phyloP scores from a whole-genome alignment of 805 yeast species.

The Wickerhamiella spandovensis region DNA sequence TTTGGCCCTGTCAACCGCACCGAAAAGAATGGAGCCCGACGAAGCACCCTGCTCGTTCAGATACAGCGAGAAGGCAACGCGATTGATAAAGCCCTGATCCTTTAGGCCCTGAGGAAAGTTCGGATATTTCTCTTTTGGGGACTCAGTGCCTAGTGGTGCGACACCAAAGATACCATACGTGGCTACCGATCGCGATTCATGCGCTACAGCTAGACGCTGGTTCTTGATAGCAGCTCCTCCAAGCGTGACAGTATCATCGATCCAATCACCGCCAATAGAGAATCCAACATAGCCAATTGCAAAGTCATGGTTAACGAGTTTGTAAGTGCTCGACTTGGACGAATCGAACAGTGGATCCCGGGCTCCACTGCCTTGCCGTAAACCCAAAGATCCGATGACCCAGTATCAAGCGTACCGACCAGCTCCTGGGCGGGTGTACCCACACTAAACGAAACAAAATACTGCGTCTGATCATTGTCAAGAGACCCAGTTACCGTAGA shows the following conservation, averaged over 20 bases:
- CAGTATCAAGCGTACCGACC: too few relatives aligned
- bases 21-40: constrained; percentile 31
- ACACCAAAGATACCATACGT: background rate
- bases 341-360: too few relatives aligned
- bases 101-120: constrained; percentile 25
- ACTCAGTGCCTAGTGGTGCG: background rate
- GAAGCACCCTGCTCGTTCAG: constrained; percentile 24
- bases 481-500: too few relatives aligned
- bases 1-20: constrained; percentile 35
- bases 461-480: too few relatives aligned
- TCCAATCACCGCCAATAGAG: constrained; percentile 37
- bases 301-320: too few relatives aligned
- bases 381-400: too few relatives aligned
- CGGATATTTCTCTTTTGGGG: constrained; percentile 10
- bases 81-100: constrained; percentile 29
- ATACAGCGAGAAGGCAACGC: constrained; percentile 33
- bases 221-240: constrained; percentile 33
- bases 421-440: too few relatives aligned
- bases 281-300: too few relatives aligned
- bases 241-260: constrained; percentile 43
- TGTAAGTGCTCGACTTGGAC: too few relatives aligned
- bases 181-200: background rate
- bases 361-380: too few relatives aligned
- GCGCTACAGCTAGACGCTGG: too few relatives aligned
- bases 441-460: too few relatives aligned